Conservation (phyloP, 2,329 filamentous ascomycete genomes). For the Coleophoma cylindrospora region DNA sequence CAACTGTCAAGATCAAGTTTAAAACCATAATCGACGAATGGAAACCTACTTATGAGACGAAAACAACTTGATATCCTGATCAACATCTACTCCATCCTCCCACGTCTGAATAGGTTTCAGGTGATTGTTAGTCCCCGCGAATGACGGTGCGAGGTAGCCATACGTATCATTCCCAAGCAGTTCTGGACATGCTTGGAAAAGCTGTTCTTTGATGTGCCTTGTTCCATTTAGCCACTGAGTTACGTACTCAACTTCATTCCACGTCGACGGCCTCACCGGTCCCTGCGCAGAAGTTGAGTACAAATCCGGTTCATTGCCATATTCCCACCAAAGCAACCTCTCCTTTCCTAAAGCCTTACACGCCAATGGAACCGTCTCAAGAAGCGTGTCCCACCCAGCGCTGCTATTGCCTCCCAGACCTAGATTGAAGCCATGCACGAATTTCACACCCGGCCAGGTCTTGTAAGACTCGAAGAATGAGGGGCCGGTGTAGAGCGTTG, state of each 20-base stretch:
- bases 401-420: slow-evolving; percentile 44
- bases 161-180: slow-evolving; percentile 35
- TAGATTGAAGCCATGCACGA: slow-evolving; percentile 58
- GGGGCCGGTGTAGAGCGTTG: slow-evolving; percentile 53
- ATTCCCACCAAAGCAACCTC: slow-evolving; percentile 52
- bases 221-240: slow-evolving; percentile 53
- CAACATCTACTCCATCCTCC: slow-evolving; percentile 39
- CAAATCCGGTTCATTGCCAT: slow-evolving; percentile 61
- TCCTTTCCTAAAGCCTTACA: slow-evolving; percentile 49
- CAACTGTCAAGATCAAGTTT: slow-evolving; percentile 1
- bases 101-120: slow-evolving; percentile 39
- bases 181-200: slow-evolving; percentile 45
- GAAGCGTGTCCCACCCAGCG: slow-evolving; percentile 43
- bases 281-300: slow-evolving; percentile 48
- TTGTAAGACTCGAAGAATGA: slow-evolving; percentile 59
- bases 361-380: slow-evolving; percentile 48
- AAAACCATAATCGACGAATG: neutral
- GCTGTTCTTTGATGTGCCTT: slow-evolving; percentile 37
- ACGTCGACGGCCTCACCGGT: slow-evolving; percentile 43
- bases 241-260: slow-evolving; percentile 51
- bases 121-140: slow-evolving; percentile 45
- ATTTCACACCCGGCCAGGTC: slow-evolving; percentile 50
- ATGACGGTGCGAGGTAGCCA: slow-evolving; percentile 53
- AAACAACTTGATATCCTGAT: slow-evolving; percentile 45
- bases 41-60: slow-evolving; percentile 52